A percentile compares a stretch with the other conserved stretches of the same genome.
phyloP scores from a whole-genome alignment of 2,329 filamentous ascomycete genomes.

The Grosmannia clavigera region DNA sequence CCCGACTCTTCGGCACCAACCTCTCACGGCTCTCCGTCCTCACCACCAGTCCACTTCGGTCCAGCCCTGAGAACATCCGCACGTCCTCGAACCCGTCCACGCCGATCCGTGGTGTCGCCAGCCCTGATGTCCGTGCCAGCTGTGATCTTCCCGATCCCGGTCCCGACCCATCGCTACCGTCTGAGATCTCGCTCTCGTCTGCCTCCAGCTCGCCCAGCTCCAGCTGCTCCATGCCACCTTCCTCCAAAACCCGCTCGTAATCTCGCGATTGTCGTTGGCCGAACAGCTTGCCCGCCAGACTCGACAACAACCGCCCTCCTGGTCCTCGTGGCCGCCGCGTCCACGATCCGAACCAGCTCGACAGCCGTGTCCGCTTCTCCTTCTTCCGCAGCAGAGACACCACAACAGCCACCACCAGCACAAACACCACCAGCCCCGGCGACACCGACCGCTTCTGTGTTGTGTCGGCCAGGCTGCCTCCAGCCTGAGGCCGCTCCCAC shows the following conservation, averaged over 20 bases:
- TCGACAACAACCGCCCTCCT: constrained; percentile 28
- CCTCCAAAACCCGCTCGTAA: constrained; percentile 80
- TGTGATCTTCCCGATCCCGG: background rate
- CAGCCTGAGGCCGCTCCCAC: constrained; percentile 28
- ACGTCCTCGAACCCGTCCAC: constrained; percentile 37
- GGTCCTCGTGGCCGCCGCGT: constrained; percentile 24
- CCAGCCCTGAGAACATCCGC: constrained; percentile 33
- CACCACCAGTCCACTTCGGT: constrained; percentile 61
- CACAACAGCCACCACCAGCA: constrained; percentile 56
- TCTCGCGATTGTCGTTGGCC: constrained; percentile 34
- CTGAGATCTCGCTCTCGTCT: constrained; percentile 43
- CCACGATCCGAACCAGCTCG: constrained; percentile 36
- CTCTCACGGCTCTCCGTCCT: constrained; percentile 80
- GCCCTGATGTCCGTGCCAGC: constrained; percentile 42
- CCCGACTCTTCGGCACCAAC: constrained; percentile 51
- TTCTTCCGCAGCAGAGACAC: constrained; percentile 67
- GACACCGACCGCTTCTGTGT: constrained; percentile 57
- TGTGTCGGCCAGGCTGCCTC: constrained; percentile 44
- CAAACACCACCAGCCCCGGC: constrained; percentile 64
- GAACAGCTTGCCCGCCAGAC: constrained; percentile 52
- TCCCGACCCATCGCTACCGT: background rate
- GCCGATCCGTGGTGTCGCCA: constrained; percentile 53
- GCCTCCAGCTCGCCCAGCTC: constrained; percentile 61
- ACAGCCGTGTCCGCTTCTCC: constrained; percentile 55
- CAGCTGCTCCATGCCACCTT: constrained; percentile 53